Evolutionary conservation across 345 rosid species (phyloP).

Genomic region (Garcia nutans): DNA sequence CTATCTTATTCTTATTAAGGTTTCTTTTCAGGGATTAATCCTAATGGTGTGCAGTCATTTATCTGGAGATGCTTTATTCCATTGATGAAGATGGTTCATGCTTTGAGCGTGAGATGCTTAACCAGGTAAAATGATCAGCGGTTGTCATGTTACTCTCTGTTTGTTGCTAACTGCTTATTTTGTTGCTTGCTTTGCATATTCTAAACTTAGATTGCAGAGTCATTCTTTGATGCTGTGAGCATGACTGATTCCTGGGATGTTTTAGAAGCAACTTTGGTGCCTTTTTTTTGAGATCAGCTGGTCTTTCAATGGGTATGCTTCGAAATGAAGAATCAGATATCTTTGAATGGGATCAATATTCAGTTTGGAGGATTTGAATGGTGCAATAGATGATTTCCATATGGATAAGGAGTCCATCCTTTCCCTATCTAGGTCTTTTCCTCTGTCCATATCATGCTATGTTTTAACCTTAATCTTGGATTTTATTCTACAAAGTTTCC

Average conservation of each 20-base stretch:
- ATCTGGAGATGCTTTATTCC: slow-evolving; percentile 73
- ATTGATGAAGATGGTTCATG: slow-evolving; percentile 53
- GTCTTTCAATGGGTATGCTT: slow-evolving; percentile 49
- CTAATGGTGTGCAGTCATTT: slow-evolving; percentile 50
- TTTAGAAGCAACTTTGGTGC: slow-evolving; percentile 66
- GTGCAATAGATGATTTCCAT: slow-evolving; percentile 16
- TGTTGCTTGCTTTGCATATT: slow-evolving; percentile 27
- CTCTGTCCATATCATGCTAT: slow-evolving; percentile 63
- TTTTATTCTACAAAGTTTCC: slow-evolving; percentile 47
- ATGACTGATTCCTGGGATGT: slow-evolving; percentile 53
- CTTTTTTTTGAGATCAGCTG: slow-evolving; percentile 64
- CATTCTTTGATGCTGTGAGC: slow-evolving; percentile 58
- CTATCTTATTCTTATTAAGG: slow-evolving; percentile 7
- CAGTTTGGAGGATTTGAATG: slow-evolving; percentile 27
- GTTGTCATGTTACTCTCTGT: slow-evolving; percentile 9
- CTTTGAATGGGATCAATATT: slow-evolving; percentile 37
- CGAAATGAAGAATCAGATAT: slow-evolving; percentile 46
- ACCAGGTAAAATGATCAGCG: slow-evolving; percentile 50
- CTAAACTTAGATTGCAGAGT: slow-evolving; percentile 52
- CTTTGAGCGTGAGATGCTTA: slow-evolving; percentile 66
- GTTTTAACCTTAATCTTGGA: slow-evolving; percentile 54
- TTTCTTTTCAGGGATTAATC: slow-evolving; percentile 38
- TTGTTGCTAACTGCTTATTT: slow-evolving; percentile 19
- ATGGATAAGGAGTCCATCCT: slow-evolving; percentile 33
- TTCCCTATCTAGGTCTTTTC: slow-evolving; percentile 40